Percentiles rank a stretch among this genome's conserved stretches.
These are phyloP conservation scores for Myriosclerotinia scirpicola DNA, from an alignment of 2,329 filamentous ascomycete species.

Conservation along the genomic window DNA sequence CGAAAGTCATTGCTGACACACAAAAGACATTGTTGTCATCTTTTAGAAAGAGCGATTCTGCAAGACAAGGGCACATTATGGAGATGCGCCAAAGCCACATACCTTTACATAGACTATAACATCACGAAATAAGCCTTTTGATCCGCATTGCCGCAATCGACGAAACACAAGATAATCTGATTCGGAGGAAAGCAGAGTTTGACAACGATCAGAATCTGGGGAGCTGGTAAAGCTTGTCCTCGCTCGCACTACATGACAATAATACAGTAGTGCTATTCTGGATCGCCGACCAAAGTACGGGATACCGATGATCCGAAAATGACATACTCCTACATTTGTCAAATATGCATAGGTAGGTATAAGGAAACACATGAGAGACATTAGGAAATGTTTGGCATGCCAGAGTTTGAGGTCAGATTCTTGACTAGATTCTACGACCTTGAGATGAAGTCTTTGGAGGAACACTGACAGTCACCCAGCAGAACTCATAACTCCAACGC, in stretches of 20 bases:
- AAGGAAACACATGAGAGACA: not conserved
- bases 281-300: constrained; percentile 23
- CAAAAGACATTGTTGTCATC: constrained; percentile 14
- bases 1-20: constrained; percentile 17
- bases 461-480: constrained; percentile 1
- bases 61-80: constrained; percentile 15
- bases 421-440: constrained; percentile 4
- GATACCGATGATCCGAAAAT: constrained; percentile 18
- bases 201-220: constrained; percentile 19
- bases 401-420: constrained; percentile 4
- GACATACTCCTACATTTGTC: constrained; percentile 9
- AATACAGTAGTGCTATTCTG: constrained; percentile 10
- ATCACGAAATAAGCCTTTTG: constrained; percentile 12
- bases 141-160: constrained; percentile 7
- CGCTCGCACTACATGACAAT: constrained; percentile 21
- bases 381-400: constrained; percentile 9
- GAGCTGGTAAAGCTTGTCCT: constrained; percentile 20
- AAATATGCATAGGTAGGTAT: constrained; percentile 10
- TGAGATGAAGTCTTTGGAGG: not conserved
- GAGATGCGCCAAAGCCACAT: constrained; percentile 10
- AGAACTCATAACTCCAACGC: constrained; percentile 29
- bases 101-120: constrained; percentile 9
- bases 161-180: constrained; percentile 7
- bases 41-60: constrained; percentile 15
- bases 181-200: constrained; percentile 1